These are phyloP conservation scores for Populus ilicifolia DNA, from an alignment of 345 rosid genomes.

Conservation along the genomic window DNA sequence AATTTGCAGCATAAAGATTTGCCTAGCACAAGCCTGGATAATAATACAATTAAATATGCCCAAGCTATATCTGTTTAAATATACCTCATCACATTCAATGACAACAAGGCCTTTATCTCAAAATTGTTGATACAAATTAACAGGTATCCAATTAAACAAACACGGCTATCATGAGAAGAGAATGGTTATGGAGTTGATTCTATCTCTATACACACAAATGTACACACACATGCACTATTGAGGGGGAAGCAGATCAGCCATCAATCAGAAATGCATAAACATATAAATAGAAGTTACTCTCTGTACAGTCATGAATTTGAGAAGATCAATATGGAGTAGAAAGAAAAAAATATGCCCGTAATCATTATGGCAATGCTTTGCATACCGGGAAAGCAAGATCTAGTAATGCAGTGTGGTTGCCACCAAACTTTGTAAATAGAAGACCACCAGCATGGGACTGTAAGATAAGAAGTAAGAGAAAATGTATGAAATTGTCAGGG, in stretches of 20 bases:
- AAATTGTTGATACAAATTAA: not conserved
- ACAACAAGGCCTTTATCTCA: not conserved
- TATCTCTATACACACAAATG: not conserved
- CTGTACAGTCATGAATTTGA: not conserved
- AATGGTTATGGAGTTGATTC: not conserved
- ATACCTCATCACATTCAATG: not conserved
- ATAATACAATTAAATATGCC: not conserved
- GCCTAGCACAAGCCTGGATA: not conserved
- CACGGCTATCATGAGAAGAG: not conserved
- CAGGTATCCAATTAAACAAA: not conserved
- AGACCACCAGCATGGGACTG: slow-evolving; percentile 96
- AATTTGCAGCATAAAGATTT: not conserved
- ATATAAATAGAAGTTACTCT: too few relatives aligned
- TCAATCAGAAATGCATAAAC: not conserved
- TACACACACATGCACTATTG: too few relatives aligned
- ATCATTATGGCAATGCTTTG: not conserved
- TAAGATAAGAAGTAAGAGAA: slow-evolving; percentile 9
- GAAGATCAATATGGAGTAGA: not conserved
- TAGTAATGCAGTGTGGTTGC: slow-evolving; percentile 86
- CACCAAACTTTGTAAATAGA: slow-evolving; percentile 85
- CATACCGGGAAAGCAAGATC: slow-evolving; percentile 94
- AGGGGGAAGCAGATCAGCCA: not conserved
- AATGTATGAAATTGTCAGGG: not conserved
- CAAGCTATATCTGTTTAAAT: not conserved
- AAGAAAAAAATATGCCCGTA: not conserved